phyloP scores from a whole-genome alignment of 1,284 basidiomycete species.

The Rhodotorula sp. region DNA sequence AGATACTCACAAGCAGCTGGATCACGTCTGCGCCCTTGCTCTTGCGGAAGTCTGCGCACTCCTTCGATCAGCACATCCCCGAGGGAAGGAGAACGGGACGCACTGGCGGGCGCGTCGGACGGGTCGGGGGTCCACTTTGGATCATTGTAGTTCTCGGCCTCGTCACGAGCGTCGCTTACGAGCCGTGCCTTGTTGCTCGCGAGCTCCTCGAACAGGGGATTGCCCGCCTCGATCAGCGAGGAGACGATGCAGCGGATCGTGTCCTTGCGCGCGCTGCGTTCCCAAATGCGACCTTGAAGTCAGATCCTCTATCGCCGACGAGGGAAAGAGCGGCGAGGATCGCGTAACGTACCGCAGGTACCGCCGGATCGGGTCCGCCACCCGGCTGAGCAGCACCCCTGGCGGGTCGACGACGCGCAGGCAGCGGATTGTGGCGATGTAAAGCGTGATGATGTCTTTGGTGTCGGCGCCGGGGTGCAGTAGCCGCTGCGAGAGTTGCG shows the following conservation, averaged over 20 bases:
- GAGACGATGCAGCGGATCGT: constrained; percentile 92
- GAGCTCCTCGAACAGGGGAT: constrained; percentile 64
- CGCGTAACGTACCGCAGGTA: constrained; percentile 69
- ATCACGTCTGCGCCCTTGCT: constrained; percentile 87
- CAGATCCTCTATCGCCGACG: too few species aligned
- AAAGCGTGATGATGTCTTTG: constrained; percentile 84
- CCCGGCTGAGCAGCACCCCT: constrained; percentile 86
- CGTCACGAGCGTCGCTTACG: constrained; percentile 51
- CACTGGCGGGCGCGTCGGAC: constrained; percentile 85
- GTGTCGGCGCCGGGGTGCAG: constrained; percentile 97
- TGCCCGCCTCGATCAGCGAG: constrained; percentile 80
- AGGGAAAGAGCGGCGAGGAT: background rate
- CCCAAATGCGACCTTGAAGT: too few species aligned
- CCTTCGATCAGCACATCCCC: background rate
- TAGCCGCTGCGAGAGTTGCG: constrained; percentile 58
- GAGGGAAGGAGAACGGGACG: constrained; percentile 41
- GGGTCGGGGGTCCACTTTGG: constrained; percentile 92
- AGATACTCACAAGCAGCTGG: constrained; percentile 91
- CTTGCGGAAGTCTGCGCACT: constrained; percentile 71
- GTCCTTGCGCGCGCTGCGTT: constrained; percentile 74
- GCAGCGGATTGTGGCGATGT: constrained; percentile 92
- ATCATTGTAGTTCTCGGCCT: constrained; percentile 79
- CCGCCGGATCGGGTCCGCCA: constrained; percentile 82
- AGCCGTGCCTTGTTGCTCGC: constrained; percentile 19
- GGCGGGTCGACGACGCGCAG: constrained; percentile 86